Evolutionary conservation across 192 early-diverging fungal genomes (phyloP), one percentile per base, ranked within the genome.

Genomic region (Piromyces sp.): DNA sequence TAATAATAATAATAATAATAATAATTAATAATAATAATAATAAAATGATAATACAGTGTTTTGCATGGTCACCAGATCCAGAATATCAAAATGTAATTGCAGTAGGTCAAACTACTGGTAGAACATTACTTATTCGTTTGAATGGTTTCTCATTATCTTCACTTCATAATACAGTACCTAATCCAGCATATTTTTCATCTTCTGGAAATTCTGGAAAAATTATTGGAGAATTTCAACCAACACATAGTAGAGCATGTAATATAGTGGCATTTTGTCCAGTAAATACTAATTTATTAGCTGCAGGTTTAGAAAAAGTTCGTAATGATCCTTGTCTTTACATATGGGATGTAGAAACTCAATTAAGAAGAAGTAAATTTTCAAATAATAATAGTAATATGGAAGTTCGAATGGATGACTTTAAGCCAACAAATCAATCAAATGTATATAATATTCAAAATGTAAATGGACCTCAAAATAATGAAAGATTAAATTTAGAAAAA

Each of bases 301-400:
- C 88, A 26, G 94, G 94, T 15, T 84, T 94, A 7, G 94, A 94
- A 31, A 95, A 94, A 86, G 90, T 89, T 15, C 86, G 92, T 78
- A 94, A 93, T 80, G 93, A 94, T 78, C 86, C 86, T 30, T 91
- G 91, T 80, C 82, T 95, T 51, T 85, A 93, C 82, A 89, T 95
- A 5, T 95, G 94, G 93, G 93, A 95, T 87, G 83, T 93, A 6
- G 90, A 89, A 79, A 87, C 80, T 86, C 90, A 28, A 81, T 88
- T 68, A 68, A 82, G 13, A 68, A 81, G 29, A n/a, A 79, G 30
- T 31, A 38, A 15, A 80, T 33, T 19, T 30, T 80, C 26, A 68
- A 26, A 82, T 29, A 38, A 40, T 12, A 79, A 81, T 30, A 31
- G 30, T 29, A 81, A 83, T 31, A 30, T 81, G 30, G 84, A 78